Conservation (phyloP, 805 yeast species). For the Myxozyma nipponensis region DNA sequence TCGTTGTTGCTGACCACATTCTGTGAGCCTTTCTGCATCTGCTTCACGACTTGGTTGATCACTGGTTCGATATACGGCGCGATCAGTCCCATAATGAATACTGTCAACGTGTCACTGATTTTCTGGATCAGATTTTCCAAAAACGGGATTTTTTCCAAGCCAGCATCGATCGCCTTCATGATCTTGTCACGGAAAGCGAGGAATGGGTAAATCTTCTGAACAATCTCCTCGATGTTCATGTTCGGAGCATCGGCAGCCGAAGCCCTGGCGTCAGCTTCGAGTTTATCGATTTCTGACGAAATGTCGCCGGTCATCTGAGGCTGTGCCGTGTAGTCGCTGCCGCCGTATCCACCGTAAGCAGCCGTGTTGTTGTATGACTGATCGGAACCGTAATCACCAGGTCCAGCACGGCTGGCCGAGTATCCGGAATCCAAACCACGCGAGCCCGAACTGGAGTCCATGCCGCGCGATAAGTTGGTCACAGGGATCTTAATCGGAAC, state of each 20-base stretch:
- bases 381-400: too few relatives aligned
- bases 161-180: slow-evolving; percentile 15
- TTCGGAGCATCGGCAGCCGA: slow-evolving; percentile 7
- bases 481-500: slow-evolving; percentile 20
- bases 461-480: background rate
- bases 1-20: slow-evolving; percentile 26
- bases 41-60: slow-evolving; percentile 20
- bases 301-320: slow-evolving; percentile 2
- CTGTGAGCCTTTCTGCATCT: slow-evolving; percentile 23
- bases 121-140: slow-evolving; percentile 23
- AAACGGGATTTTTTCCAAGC: slow-evolving; percentile 27
- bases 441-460: background rate
- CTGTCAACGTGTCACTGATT: slow-evolving; percentile 27
- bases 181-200: slow-evolving; percentile 22
- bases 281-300: slow-evolving; percentile 11
- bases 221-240: slow-evolving; percentile 13
- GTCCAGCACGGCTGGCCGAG: slow-evolving; percentile 1
- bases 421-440: background rate
- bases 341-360: slow-evolving; percentile 1
- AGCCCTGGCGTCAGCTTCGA: slow-evolving; percentile 10
- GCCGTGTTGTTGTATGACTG: background rate
- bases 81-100: slow-evolving; percentile 29
- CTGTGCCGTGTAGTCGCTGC: background rate
- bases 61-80: slow-evolving; percentile 30
- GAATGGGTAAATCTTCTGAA: slow-evolving; percentile 22